Conservation (phyloP, 2,329 filamentous ascomycete species). For the Pseudopyricularia cyperi region DNA sequence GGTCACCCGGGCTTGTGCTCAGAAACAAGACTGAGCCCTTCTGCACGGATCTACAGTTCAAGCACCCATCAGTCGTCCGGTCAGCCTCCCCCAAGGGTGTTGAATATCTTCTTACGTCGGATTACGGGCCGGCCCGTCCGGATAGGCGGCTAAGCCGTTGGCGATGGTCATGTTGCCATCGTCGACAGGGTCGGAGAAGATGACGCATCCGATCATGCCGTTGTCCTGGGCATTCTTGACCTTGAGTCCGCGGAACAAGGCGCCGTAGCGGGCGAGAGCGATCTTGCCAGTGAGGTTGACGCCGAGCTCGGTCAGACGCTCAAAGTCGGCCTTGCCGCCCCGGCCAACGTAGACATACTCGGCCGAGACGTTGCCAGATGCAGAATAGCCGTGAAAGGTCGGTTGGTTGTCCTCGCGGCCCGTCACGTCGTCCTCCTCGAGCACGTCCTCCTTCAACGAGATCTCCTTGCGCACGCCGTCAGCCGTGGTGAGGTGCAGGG, state of each 20-base stretch:
- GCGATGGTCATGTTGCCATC: constrained; percentile 63
- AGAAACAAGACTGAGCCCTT: constrained; percentile 50
- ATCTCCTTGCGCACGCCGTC: constrained; percentile 46
- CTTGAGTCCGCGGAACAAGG: constrained; percentile 68
- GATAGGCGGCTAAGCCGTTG: constrained; percentile 62
- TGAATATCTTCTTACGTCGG: constrained; percentile 38
- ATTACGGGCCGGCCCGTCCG: constrained; percentile 61
- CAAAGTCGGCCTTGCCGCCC: constrained; percentile 60
- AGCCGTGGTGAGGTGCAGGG: constrained; percentile 24
- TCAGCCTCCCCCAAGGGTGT: neutral
- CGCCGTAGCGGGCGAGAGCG: constrained; percentile 63
- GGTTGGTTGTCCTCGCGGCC: constrained; percentile 56
- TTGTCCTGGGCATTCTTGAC: constrained; percentile 71
- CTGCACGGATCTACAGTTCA: neutral
- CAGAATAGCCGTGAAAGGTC: constrained; percentile 75
- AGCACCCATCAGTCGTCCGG: neutral
- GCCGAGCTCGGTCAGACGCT: constrained; percentile 55
- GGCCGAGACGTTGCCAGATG: constrained; percentile 62
- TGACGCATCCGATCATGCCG: constrained; percentile 58
- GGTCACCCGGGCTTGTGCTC: constrained; percentile 47
- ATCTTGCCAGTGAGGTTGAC: constrained; percentile 65
- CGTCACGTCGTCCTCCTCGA: constrained; percentile 63
- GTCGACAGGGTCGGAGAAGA: constrained; percentile 65
- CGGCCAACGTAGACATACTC: constrained; percentile 69
- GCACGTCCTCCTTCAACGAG: constrained; percentile 56